Evolutionary conservation across 2,329 filamentous ascomycete genomes (phyloP).

Genomic region (Diaporthe caulivora): DNA sequence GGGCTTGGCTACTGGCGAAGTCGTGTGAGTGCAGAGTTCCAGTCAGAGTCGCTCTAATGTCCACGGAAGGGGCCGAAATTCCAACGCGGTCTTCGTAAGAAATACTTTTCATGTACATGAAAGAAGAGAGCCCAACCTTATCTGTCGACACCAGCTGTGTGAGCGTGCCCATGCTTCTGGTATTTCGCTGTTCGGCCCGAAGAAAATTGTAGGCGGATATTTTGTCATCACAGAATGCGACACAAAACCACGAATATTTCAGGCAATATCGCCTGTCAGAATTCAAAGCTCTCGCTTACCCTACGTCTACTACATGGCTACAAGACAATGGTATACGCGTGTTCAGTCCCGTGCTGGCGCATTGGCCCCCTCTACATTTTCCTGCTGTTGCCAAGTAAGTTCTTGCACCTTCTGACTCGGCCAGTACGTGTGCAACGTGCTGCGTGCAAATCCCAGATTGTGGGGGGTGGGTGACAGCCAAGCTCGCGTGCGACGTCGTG

Average conservation of each 20-base stretch:
- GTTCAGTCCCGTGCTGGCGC: neutral
- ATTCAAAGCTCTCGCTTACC: neutral
- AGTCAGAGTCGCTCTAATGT: too few relatives aligned
- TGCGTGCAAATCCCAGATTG: neutral
- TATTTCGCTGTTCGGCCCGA: neutral
- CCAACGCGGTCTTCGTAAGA: too few relatives aligned
- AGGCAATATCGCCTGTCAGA: neutral
- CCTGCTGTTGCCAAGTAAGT: neutral
- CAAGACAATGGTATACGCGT: neutral
- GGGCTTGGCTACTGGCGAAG: too few relatives aligned
- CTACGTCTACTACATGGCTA: too few relatives aligned
- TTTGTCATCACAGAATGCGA: neutral
- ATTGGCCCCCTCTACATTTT: neutral
- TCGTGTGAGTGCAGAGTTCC: too few relatives aligned
- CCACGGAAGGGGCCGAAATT: too few relatives aligned
- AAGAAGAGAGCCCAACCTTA: too few relatives aligned
- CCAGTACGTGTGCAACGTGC: neutral
- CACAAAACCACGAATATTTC: too few relatives aligned
- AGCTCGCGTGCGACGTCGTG: slow-evolving; percentile 22
- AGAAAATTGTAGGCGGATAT: neutral
- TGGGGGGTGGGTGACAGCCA: slow-evolving; percentile 22
- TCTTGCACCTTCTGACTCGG: slow-evolving; percentile 3
- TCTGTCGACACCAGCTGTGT: too few relatives aligned
- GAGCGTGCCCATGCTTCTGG: too few relatives aligned
- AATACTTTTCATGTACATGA: too few relatives aligned